phyloP scores from a whole-genome alignment of 306 rosid genomes.

The Acacia melanoxylon region DNA sequence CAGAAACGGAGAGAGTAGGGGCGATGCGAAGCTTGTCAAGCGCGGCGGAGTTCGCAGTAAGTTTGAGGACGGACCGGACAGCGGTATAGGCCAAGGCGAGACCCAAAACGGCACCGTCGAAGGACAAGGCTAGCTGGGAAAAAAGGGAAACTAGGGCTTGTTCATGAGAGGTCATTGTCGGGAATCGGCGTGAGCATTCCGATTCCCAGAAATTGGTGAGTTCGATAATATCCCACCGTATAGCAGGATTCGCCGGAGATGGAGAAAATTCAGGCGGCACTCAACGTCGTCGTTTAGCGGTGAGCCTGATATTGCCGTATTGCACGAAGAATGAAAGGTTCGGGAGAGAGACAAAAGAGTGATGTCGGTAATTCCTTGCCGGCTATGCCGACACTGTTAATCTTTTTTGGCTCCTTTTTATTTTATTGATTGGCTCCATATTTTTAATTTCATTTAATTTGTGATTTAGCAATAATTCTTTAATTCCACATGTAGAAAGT shows the following conservation, averaged over 20 bases:
- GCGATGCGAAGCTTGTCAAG: slow-evolving; percentile 59
- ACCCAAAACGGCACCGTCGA: slow-evolving; percentile 88
- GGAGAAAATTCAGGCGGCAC: not conserved
- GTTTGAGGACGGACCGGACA: slow-evolving; percentile 56
- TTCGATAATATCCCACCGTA: not conserved
- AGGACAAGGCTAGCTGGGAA: slow-evolving; percentile 65
- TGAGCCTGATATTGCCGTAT: not conserved
- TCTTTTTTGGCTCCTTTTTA: no score
- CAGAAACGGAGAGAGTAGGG: slow-evolving; percentile 66
- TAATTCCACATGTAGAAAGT: no score
- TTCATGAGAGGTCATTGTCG: slow-evolving; percentile 70
- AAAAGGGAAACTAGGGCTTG: slow-evolving; percentile 70
- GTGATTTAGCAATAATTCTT: no score
- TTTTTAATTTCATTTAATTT: no score
- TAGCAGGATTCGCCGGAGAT: not conserved
- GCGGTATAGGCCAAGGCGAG: slow-evolving; percentile 67
- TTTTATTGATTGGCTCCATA: no score
- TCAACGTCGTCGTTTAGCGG: not conserved
- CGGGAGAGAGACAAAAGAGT: not conserved
- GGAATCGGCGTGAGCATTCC: slow-evolving; percentile 6
- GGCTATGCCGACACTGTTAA: not conserved
- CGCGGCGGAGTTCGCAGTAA: slow-evolving; percentile 50
- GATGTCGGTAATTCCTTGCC: not conserved
- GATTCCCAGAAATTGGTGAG: not conserved
- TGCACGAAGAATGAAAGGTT: not conserved